Percentiles rank a stretch among this genome's conserved stretches.
phyloP scores from a whole-genome alignment of 768 basidiomycete genomes.

The Dendrothele bispora region DNA sequence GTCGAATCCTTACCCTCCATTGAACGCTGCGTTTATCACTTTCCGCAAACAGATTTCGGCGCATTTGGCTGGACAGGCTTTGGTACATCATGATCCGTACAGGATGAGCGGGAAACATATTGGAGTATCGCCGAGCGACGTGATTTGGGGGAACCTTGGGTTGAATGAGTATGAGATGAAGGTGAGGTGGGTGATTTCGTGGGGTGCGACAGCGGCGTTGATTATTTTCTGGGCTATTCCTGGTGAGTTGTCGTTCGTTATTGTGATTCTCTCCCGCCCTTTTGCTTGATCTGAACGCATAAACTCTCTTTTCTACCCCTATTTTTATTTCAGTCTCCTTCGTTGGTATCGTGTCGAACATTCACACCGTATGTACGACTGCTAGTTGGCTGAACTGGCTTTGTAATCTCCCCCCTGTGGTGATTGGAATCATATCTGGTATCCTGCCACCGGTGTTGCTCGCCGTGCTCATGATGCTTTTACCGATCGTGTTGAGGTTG shows the following conservation, averaged over 20 bases:
- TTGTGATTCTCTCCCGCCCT: no score
- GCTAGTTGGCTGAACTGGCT: slow-evolving; percentile 84
- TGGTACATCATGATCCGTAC: slow-evolving; percentile 82
- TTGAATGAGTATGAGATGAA: slow-evolving; percentile 88
- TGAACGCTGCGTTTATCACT: slow-evolving; percentile 81
- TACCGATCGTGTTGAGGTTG: slow-evolving; percentile 77
- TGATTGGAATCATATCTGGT: slow-evolving; percentile 84
- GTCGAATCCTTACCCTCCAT: slow-evolving; percentile 48
- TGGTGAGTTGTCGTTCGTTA: slow-evolving; percentile 36
- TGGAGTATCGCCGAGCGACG: slow-evolving; percentile 84
- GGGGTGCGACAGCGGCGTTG: slow-evolving; percentile 72
- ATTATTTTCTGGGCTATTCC: slow-evolving; percentile 91
- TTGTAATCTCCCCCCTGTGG: slow-evolving; percentile 59
- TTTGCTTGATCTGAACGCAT: no score
- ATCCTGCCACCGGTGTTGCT: slow-evolving; percentile 85
- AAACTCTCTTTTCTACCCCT: background rate
- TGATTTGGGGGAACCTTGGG: slow-evolving; percentile 89
- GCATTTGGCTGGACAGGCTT: slow-evolving; percentile 76
- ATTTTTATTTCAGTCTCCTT: slow-evolving; percentile 56
- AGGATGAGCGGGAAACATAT: slow-evolving; percentile 65
- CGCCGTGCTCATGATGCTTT: slow-evolving; percentile 87
- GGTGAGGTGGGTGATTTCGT: slow-evolving; percentile 65
- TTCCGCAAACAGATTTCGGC: slow-evolving; percentile 94
- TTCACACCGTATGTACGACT: slow-evolving; percentile 62
- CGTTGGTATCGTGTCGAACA: slow-evolving; percentile 84